Percentiles rank a stretch among this genome's conserved stretches.
Conservation (phyloP, 805 yeast genomes). For the Wickerhamiella siamensis region DNA sequence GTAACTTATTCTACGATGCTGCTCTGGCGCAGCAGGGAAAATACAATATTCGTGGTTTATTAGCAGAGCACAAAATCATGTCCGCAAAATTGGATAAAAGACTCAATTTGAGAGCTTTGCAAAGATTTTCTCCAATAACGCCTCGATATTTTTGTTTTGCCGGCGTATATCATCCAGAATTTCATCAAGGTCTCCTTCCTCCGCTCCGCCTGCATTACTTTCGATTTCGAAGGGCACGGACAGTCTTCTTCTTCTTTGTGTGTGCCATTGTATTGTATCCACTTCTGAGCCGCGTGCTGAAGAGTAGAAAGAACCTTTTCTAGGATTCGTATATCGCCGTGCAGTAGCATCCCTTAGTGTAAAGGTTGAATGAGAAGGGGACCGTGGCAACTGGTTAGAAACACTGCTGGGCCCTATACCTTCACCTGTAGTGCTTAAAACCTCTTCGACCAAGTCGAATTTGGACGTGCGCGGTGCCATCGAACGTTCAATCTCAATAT, state of each 20-base stretch:
- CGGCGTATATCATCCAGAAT: slow-evolving; percentile 5
- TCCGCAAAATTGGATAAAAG: too few relatives aligned
- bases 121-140: slow-evolving; percentile 3
- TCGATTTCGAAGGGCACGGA: not conserved
- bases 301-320: not conserved
- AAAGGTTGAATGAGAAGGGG: not conserved
- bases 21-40: too few relatives aligned
- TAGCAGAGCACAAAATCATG: too few relatives aligned
- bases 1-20: too few relatives aligned
- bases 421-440: slow-evolving; percentile 1
- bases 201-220: not conserved
- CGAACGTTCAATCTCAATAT: slow-evolving; percentile 2
- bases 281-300: not conserved
- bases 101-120: too few relatives aligned
- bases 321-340: not conserved
- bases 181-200: not conserved
- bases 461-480: slow-evolving; percentile 6
- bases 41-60: too few relatives aligned
- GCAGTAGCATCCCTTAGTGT: not conserved
- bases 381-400: not conserved
- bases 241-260: not conserved
- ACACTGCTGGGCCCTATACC: not conserved
- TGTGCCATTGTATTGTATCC: not conserved
- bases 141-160: slow-evolving; percentile 5
- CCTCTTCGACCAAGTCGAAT: slow-evolving; percentile 8